These are phyloP conservation scores for Arthrobotrys conoides DNA, from an alignment of 2,329 filamentous ascomycete genomes.

Conservation along the genomic window DNA sequence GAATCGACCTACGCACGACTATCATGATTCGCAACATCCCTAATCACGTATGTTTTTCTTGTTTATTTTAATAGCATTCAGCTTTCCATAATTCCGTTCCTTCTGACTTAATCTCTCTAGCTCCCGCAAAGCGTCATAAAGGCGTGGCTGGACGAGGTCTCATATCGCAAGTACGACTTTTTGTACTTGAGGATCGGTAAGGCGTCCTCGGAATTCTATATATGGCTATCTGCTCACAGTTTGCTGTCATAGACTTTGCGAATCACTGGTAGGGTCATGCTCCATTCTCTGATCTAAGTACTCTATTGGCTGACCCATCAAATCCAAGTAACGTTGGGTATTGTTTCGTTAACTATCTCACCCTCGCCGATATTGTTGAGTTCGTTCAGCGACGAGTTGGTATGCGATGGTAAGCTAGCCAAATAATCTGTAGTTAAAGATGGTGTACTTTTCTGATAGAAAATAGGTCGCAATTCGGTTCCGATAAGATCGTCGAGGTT, in stretches of 20 bases:
- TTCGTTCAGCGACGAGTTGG: conserved; percentile 37
- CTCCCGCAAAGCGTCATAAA: conserved; percentile 72
- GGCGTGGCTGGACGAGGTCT: conserved; percentile 74
- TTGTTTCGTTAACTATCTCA: conserved; percentile 93
- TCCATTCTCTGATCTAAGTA: neutral
- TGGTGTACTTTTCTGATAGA: conserved; percentile 31
- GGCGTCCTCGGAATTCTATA: conserved; percentile 70
- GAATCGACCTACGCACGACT: conserved; percentile 33
- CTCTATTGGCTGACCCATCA: conserved; percentile 61
- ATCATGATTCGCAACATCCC: conserved; percentile 95
- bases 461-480: conserved; percentile 82
- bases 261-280: conserved; percentile 36
- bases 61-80: neutral
- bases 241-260: conserved; percentile 27
- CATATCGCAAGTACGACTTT: conserved; percentile 89
- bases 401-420: conserved; percentile 27
- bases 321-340: conserved; percentile 82
- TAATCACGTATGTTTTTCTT: conserved; percentile 78
- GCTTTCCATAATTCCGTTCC: conserved; percentile 67
- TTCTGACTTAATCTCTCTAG: conserved; percentile 68
- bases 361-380: conserved; percentile 19
- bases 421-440: neutral
- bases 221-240: neutral
- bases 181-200: conserved; percentile 94
- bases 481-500: conserved; percentile 87